Base-by-base conservation (phyloP, 2,329 filamentous ascomycete species). In the Colletotrichum incanum region DNA sequence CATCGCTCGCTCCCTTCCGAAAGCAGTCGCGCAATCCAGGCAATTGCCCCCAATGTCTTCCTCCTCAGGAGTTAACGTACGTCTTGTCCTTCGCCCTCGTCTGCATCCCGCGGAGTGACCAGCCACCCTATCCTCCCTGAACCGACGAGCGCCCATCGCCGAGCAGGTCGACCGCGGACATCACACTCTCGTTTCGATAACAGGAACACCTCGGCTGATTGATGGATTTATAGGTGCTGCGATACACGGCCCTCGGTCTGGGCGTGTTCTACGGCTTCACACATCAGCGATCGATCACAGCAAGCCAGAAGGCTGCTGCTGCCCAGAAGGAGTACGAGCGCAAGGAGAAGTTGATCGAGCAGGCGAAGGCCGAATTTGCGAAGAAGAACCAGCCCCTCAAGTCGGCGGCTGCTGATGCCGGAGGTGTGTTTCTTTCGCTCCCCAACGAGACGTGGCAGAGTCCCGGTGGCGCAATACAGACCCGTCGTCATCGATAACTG, bases 201-300 rank as follows among this genome's bases (percentile, higher is more conserved):
- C 31, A 43, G 41, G 45, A 37, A 62, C 16, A 55, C 3, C 14
- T 34, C 41, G 43, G 74, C 77, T 81, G 79, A 81, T 79, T 78
- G 74, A 76, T 67, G 66, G 41, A 60, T 50, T 34, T 72, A 64
- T 84, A 99, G 96, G 96, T 99, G 84, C 91, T 98, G 84, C 95
- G 96, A 86, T 99, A 96, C 90, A 96, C 95, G 81, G 95, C 95
- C 82, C 93, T 99, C 77, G 93, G 92, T 81, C 88, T 94, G 80
- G 96, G 96, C 83, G 87, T 98, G 82, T 92, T 98, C 86, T 99
- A 99, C 88, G 96, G 96, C 84, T 91, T 98, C 88, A 94, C 92
- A 85, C 96, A 98, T 88, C 96, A 99, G 88, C 89, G 93, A 81
- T 90, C 91, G 74, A 93, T 99, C 84, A 92, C 86, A 77, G 84